Evolutionary conservation across 257 asterid genomes (phyloP).

Genomic region (Primulina huaijiensis): DNA sequence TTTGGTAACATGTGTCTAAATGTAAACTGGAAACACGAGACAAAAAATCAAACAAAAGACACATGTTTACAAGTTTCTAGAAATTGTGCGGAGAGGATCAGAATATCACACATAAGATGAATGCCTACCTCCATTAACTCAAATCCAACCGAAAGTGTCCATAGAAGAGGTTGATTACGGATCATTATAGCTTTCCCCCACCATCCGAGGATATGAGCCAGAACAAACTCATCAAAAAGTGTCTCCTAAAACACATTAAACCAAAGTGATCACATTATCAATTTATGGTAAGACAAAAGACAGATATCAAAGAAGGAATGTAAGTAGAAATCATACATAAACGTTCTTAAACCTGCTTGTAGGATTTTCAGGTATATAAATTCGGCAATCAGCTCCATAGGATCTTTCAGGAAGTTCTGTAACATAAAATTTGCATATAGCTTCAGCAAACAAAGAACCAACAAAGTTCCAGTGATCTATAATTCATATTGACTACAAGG

Average conservation of each 20-base stretch:
- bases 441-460: not conserved
- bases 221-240: conserved; percentile 93
- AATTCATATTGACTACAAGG: not conserved
- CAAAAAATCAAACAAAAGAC: conserved; percentile 23
- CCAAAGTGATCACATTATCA: not conserved
- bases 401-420: conserved; percentile 97
- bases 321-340: conserved; percentile 1
- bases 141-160: conserved; percentile 30
- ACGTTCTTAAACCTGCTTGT: conserved; percentile 98
- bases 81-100: conserved; percentile 15
- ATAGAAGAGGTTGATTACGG: conserved; percentile 35
- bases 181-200: conserved; percentile 99
- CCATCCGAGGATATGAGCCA: conserved; percentile 98
- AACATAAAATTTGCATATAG: conserved; percentile 22
- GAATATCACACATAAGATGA: conserved; percentile 5
- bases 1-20: conserved; percentile 98
- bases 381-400: conserved; percentile 91
- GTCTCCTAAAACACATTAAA: conserved; percentile 59
- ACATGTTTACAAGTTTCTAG: conserved; percentile 19
- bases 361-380: conserved; percentile 80
- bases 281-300: not conserved
- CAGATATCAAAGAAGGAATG: not conserved
- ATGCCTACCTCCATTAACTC: conserved; percentile 19
- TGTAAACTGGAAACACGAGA: conserved; percentile 68
- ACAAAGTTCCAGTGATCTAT: not conserved